Evolutionary conservation across 176 grass and related monocot species (phyloP).

Genomic region (Coix lacrymajobi): DNA sequence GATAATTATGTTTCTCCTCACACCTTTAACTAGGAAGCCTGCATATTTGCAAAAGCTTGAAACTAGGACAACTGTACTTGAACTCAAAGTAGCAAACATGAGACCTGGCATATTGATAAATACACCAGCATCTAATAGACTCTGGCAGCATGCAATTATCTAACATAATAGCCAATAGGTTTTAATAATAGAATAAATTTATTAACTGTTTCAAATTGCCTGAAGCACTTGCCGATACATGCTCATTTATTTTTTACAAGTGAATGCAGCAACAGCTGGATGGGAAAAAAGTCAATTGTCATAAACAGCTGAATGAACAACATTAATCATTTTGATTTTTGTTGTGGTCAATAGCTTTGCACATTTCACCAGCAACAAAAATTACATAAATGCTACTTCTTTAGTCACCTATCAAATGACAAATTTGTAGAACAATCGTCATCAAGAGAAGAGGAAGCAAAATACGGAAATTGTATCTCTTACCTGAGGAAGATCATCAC

Average conservation of each 20-base stretch:
- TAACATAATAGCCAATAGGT: not conserved
- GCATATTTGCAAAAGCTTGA: not conserved
- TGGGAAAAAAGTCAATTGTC: not conserved
- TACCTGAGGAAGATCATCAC: conserved; percentile 85
- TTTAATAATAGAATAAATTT: not conserved
- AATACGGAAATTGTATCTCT: not conserved
- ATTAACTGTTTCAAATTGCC: not conserved
- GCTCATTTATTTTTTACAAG: not conserved
- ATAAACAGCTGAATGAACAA: too few species aligned
- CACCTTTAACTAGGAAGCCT: not conserved
- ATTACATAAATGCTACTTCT: not conserved
- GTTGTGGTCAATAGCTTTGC: not conserved
- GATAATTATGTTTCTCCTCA: not conserved
- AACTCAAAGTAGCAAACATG: not conserved
- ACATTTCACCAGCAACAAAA: conserved; percentile 8
- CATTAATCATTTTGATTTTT: not conserved
- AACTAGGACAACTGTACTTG: not conserved
- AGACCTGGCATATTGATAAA: not conserved
- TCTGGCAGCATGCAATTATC: not conserved
- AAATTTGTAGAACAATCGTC: conserved; percentile 8
- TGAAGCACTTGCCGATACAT: not conserved
- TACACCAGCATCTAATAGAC: not conserved
- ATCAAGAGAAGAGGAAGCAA: not conserved
- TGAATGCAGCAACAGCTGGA: not conserved
- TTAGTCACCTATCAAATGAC: not conserved